Percentiles rank a stretch among this genome's conserved stretches.
phyloP scores from a whole-genome alignment of 2,329 filamentous ascomycete genomes.

The Diaporthe caulivora region DNA sequence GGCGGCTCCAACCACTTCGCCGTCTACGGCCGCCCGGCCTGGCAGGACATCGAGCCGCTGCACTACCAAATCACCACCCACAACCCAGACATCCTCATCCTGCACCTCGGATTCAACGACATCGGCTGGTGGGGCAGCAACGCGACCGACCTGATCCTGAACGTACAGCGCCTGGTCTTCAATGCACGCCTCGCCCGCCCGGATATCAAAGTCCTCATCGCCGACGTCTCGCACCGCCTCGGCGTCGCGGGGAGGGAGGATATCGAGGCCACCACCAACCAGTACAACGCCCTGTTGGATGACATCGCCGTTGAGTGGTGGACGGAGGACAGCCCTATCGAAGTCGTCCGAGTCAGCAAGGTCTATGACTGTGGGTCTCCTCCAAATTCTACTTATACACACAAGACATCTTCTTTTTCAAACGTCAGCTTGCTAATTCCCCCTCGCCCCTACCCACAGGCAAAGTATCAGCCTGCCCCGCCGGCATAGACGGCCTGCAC shows the following conservation, averaged over 20 bases:
- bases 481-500: constrained; percentile 57
- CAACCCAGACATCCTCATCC: constrained; percentile 50
- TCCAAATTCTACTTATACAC: neutral
- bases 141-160: constrained; percentile 41
- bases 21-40: constrained; percentile 49
- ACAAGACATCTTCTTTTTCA: neutral
- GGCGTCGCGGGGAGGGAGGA: constrained; percentile 43
- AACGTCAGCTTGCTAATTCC: neutral
- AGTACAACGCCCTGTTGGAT: constrained; percentile 46
- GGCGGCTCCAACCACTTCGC: constrained; percentile 51
- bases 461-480: constrained; percentile 43
- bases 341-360: constrained; percentile 49
- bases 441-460: constrained; percentile 25
- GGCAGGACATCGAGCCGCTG: constrained; percentile 48
- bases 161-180: constrained; percentile 46
- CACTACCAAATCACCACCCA: constrained; percentile 45
- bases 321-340: constrained; percentile 46
- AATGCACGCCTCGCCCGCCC: constrained; percentile 47
- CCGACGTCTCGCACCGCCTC: constrained; percentile 48
- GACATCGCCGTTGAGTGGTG: constrained; percentile 45
- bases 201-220: constrained; percentile 46
- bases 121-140: constrained; percentile 47
- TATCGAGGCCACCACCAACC: constrained; percentile 42
- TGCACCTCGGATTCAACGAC: constrained; percentile 52
- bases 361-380: constrained; percentile 47